Evolutionary conservation across 2,329 filamentous ascomycete species (phyloP), one percentile per base, ranked within the genome.

Genomic region (Cordyceps farinosa): DNA sequence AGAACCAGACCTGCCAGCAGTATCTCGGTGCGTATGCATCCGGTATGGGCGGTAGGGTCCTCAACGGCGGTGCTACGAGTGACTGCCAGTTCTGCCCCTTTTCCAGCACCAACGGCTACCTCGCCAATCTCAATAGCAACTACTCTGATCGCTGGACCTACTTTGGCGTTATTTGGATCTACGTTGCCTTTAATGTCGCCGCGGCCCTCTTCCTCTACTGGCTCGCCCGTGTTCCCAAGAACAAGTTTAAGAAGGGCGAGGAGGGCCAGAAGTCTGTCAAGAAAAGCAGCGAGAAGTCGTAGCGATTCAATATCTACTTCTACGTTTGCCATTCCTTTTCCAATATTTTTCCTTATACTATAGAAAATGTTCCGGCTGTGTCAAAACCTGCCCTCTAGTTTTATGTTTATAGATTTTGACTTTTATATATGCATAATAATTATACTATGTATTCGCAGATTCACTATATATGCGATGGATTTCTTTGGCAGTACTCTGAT

Each of bases 11-110:
- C 0, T 93, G 90, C 70, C 71, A 66, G 0, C 69, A 83, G 17
- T 93, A 90, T 71, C 72, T 91, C 68, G 53, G 65, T 0, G 42
- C 68, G 0, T 90, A 84, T 68, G 82, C 87, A 1, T 47, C 66
- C 0, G 44, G 64, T 0, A 68, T 77, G 0, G 84, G 84, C 1
- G 89, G 87, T 0, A 82, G 81, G 59, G 75, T 91, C 2, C 65
- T 75, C 15, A 80, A 89, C 67, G 36, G 51, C 0, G 68, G 72
- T 11, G 81, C 79, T 10, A 85, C 78, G 1, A 44, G 69, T 0
- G 68, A 73, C 30, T 88, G 86, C 74, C 64, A 77, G 11, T 88
- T 75, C 72, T 84, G 82, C 71, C 63, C 74, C 3, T 64, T 82
- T 15, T 64, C 67, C 17, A 69, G 77, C 22, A 81, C 80, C 15